Conservation (phyloP, 2,329 filamentous ascomycete species). For the Pseudopyricularia javanii region DNA sequence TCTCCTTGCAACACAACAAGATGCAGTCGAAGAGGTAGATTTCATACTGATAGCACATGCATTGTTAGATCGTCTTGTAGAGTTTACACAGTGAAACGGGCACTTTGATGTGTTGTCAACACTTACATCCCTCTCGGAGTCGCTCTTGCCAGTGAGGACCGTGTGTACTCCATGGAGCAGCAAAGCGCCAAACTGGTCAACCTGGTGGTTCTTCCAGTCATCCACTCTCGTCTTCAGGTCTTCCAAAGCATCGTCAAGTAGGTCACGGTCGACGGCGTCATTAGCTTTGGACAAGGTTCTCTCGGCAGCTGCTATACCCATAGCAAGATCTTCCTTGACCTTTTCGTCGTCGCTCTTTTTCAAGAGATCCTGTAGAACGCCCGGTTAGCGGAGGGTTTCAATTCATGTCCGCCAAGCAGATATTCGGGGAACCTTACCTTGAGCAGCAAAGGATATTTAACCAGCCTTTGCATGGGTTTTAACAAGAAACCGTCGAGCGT, state of each 20-base stretch:
- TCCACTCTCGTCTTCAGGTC: slow-evolving; percentile 77
- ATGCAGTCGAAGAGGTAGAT: slow-evolving; percentile 97
- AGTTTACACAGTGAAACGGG: neutral
- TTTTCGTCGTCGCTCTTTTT: slow-evolving; percentile 72
- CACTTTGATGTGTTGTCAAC: neutral
- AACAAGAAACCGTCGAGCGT: slow-evolving; percentile 84
- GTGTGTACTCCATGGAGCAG: slow-evolving; percentile 83
- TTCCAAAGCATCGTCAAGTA: slow-evolving; percentile 70
- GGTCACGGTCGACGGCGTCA: slow-evolving; percentile 77
- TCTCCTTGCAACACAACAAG: slow-evolving; percentile 90
- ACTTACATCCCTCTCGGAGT: slow-evolving; percentile 80
- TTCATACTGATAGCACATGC: slow-evolving; percentile 55
- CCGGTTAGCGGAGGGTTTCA: slow-evolving; percentile 5
- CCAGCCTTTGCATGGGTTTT: slow-evolving; percentile 91
- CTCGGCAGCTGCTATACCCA: slow-evolving; percentile 71
- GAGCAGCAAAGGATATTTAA: slow-evolving; percentile 86
- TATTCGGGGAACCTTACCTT: slow-evolving; percentile 40
- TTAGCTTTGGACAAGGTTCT: slow-evolving; percentile 77
- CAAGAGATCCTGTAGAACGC: slow-evolving; percentile 48
- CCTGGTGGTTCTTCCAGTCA: slow-evolving; percentile 90
- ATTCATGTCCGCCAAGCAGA: neutral
- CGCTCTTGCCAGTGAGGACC: slow-evolving; percentile 79
- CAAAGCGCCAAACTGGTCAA: slow-evolving; percentile 83
- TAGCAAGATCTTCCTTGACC: slow-evolving; percentile 57
- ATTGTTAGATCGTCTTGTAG: slow-evolving; percentile 8